Evolutionary conservation across 768 basidiomycete genomes (phyloP), one percentile per base, ranked within the genome.

Genomic region (Suillus alpinus): DNA sequence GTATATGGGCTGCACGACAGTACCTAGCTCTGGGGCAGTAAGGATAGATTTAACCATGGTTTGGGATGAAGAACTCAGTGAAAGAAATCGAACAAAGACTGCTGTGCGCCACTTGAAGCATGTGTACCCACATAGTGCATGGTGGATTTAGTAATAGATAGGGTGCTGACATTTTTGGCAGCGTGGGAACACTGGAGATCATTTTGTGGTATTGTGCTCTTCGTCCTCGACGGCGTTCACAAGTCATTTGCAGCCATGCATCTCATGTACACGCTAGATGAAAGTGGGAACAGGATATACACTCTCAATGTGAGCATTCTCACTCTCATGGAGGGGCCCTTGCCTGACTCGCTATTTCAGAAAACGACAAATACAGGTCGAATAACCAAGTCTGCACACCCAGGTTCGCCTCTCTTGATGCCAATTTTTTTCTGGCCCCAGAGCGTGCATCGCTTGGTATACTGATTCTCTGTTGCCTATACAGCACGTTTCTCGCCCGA

Each of bases 401-500:
- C 97, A 76, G 95, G 95, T 97, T 73, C 61, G 83, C 71, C 20
- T 26, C 29, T 12, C 26, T 20, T 39, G 49, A 20, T 4, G 16
- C 23, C 29, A 37, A 26, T 26, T 18, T n/a, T 36, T 16, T 34
- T 60, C 50, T 8, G 8, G 53, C 31, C n/a, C 56, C 18, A 36
- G 43, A 47, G 26, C 23, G 31, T 47, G 43, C 51, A 60, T 59
- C 1, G 16, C 14, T 14, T 10, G 2, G 29, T 32, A 14, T 14
- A n/a, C 43, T 26, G 18, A 39, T 62, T 34, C 47, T 40, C 39
- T 9, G 10, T 43, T 56, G 20, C 8, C n/a, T 43, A 32, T 50
- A 56, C 61, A 97, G 96, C 96, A 16, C 94, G 97, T 43, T 98
- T 98, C 78, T 98, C 96, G 14, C 96, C 96, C 12, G 97, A 99